phyloP scores from a whole-genome alignment of 805 yeast genomes.

The Wickerhamiella cacticola region DNA sequence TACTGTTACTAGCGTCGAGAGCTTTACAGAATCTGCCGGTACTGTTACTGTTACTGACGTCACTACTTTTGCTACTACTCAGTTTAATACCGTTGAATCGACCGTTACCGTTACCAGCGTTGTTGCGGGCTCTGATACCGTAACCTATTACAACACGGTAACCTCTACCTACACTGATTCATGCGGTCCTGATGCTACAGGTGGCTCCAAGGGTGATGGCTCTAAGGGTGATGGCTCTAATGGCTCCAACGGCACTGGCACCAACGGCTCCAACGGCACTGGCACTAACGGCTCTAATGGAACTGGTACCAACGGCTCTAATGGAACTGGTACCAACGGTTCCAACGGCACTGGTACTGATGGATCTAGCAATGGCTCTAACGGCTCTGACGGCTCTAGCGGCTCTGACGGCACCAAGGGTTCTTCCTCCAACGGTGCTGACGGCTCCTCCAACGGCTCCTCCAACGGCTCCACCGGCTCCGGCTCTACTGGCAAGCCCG shows the following conservation, averaged over 20 bases:
- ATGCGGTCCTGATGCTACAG: not conserved
- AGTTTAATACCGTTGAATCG: not conserved
- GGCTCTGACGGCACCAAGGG: too few species aligned
- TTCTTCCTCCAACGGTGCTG: too few species aligned
- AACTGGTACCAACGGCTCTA: not conserved
- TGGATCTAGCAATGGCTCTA: not conserved
- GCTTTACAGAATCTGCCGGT: conserved; percentile 2
- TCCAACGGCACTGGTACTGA: not conserved
- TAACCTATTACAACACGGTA: not conserved
- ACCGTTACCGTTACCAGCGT: not conserved
- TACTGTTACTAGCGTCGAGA: not conserved
- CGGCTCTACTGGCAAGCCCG: not conserved
- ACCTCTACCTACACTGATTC: conserved; percentile 5
- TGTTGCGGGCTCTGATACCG: not conserved
- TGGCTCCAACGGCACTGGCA: not conserved
- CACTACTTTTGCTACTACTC: not conserved
- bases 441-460: too few species aligned
- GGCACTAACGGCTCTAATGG: not conserved
- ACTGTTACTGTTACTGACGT: conserved; percentile 8
- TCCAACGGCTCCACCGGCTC: too few species aligned
- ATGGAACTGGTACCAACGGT: not conserved
- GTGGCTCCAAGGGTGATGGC: not conserved
- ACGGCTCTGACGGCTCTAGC: not conserved
- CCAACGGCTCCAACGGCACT: not conserved
- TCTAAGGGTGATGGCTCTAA: not conserved